These are phyloP conservation scores for Cucurbita moschata DNA, from an alignment of 306 rosid genomes.

Conservation along the genomic window DNA sequence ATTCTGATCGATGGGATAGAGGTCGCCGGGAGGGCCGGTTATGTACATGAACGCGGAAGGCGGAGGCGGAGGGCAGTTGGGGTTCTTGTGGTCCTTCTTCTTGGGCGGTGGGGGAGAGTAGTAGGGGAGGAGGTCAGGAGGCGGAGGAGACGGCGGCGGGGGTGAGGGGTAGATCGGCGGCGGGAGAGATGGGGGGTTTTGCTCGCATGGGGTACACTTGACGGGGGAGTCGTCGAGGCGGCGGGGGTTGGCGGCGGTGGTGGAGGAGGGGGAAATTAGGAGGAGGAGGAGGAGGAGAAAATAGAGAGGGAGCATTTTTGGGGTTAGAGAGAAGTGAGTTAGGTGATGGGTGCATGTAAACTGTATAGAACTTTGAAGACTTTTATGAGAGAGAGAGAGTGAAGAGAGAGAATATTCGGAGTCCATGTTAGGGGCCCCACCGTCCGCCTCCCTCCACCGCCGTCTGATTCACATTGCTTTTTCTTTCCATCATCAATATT, in stretches of 20 bases:
- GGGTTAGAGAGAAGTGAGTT: not conserved
- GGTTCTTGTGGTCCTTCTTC: not conserved
- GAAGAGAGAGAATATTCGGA: not conserved
- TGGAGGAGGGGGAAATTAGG: not conserved
- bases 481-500: not conserved
- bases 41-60: not conserved
- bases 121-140: not conserved
- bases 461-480: constrained; percentile 4
- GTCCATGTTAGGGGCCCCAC: constrained; percentile 2
- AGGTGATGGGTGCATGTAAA: constrained; percentile 1
- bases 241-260: not conserved
- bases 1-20: not conserved
- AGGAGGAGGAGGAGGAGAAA: not conserved
- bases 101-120: constrained; percentile 5
- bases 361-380: not conserved
- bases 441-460: not conserved
- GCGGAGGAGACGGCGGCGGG: constrained; percentile 3
- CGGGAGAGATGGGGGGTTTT: not conserved
- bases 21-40: constrained; percentile 5
- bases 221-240: not conserved
- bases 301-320: not conserved
- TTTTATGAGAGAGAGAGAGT: not conserved
- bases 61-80: constrained; percentile 1
- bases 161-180: not conserved
- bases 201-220: constrained; percentile 1